Base-by-base conservation (phyloP, 306 rosid genomes). In the Ormosia semicastrata region DNA sequence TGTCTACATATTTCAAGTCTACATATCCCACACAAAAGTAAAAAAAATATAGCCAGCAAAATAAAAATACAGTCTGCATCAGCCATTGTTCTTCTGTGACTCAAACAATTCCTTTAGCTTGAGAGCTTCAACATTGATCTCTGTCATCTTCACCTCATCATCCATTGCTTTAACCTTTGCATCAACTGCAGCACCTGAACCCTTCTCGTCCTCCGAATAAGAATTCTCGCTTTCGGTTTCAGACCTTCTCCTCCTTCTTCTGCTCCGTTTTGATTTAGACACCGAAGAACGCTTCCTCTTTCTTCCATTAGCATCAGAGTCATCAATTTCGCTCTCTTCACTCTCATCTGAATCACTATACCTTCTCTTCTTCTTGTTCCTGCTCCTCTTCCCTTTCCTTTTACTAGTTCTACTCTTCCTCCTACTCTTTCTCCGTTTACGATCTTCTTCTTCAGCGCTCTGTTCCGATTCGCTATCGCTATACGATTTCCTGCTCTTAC, bases 31-130 rank as follows among this genome's bases (percentile, higher is more conserved):
- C n/a, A n/a, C n/a, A n/a, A 80, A 69, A 24, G 14, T 6, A 32
- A 70, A 50, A 7, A 41, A 59, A 18, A 82, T 13, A 18, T n/a
- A 18, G 66, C 70, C 66, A n/a, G n/a, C n/a, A n/a, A n/a, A n/a
- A n/a, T n/a, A n/a, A n/a, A n/a, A n/a, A 83, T 79, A 83, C 84
- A 60, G n/a, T n/a, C 66, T 72, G 78, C 71, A 71, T 85, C 86
- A 92, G 4, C 83, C 80, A 66, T 94, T 98, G 24, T 98, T 93
- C 81, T 89, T 93, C 85, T 95, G 99, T 3, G 88, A 88, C 81
- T 93, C 98, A 3, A 89, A 81, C 82, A 90, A 75, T 60, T 93
- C 99, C 89, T 82, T 93, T 32, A 95, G 82, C 64, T 67, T 81
- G 69, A 92, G 14, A 33, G 91, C 94, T 84, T 94, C 98, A 36